Evolutionary conservation across 345 rosid genomes (phyloP).

Genomic region (Mallotus nudiflorus): DNA sequence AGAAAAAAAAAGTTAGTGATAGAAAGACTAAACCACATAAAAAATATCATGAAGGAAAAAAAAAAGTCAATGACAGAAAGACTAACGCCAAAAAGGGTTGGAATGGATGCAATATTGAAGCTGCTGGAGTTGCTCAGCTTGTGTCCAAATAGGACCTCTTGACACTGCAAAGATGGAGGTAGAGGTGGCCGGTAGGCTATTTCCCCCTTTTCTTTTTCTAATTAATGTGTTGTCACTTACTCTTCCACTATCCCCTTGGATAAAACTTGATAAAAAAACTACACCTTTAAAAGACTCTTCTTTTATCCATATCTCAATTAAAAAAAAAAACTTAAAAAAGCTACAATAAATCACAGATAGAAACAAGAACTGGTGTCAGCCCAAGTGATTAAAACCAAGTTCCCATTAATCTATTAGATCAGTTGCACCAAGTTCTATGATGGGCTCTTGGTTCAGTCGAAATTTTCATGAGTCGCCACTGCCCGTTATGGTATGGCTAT

Average conservation of each 20-base stretch:
- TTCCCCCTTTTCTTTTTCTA: no score
- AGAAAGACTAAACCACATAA: conserved; percentile 19
- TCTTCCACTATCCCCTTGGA: no score
- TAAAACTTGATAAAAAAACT: conserved; percentile 1
- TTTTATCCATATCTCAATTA: background rate
- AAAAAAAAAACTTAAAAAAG: background rate
- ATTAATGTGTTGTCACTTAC: no score
- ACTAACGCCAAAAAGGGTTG: conserved; percentile 96
- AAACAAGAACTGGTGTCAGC: background rate
- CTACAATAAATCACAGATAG: conserved; percentile 12
- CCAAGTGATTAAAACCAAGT: conserved; percentile 13
- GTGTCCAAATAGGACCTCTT: conserved; percentile 70
- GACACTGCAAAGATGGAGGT: conserved; percentile 45
- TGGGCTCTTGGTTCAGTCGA: conserved; percentile 98
- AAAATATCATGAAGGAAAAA: background rate
- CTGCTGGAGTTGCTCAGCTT: conserved; percentile 86
- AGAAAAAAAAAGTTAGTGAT: conserved; percentile 9
- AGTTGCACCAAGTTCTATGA: conserved; percentile 91
- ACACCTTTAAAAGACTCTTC: background rate
- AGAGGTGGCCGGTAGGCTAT: conserved; percentile 27
- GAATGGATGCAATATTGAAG: conserved; percentile 98
- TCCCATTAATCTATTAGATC: conserved; percentile 88
- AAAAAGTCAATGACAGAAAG: conserved; percentile 24
- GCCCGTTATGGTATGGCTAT: conserved; percentile 93
- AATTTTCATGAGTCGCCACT: conserved; percentile 91